Percentiles rank a stretch among this genome's conserved stretches.
Evolutionary conservation across 2,329 filamentous ascomycete genomes (phyloP).

Genomic region (Fusarium penzigii): DNA sequence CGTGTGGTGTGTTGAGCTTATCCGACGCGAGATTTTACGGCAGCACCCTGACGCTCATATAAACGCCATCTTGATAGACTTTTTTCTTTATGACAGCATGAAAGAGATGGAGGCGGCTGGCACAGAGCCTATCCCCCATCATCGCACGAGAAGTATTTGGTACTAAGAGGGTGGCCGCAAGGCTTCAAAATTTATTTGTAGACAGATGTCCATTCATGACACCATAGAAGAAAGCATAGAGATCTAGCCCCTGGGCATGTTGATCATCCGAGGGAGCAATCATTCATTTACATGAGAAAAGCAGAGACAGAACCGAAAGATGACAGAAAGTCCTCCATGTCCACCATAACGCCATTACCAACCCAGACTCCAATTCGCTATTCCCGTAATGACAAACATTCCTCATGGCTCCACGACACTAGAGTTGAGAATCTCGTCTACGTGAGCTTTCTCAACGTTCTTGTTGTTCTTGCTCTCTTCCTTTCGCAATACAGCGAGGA

Average conservation of each 20-base stretch:
- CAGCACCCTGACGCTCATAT: constrained; percentile 69
- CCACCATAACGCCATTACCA: constrained; percentile 26
- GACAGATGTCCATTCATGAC: constrained; percentile 1
- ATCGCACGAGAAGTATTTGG: constrained; percentile 92
- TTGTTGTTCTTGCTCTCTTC: constrained; percentile 60
- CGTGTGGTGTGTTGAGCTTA: constrained; percentile 94
- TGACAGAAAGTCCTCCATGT: background rate
- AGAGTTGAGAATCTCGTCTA: constrained; percentile 66
- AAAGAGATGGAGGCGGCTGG: constrained; percentile 75
- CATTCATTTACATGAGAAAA: background rate
- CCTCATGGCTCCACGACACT: constrained; percentile 41
- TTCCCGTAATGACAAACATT: background rate
- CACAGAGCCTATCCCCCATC: constrained; percentile 67
- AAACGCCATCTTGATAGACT: constrained; percentile 95
- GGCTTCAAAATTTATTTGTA: constrained; percentile 6
- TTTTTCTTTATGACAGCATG: constrained; percentile 93
- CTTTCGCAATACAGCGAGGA: constrained; percentile 79
- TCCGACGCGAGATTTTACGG: constrained; percentile 75
- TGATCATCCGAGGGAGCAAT: background rate
- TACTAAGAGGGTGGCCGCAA: constrained; percentile 56
- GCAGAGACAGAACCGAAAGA: background rate
- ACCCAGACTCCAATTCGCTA: constrained; percentile 10
- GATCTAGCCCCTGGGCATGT: constrained; percentile 10
- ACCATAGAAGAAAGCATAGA: constrained; percentile 18
- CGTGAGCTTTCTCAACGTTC: constrained; percentile 66